Conservation (phyloP, 1,284 basidiomycete species). For the Cryptococcus sp. region DNA sequence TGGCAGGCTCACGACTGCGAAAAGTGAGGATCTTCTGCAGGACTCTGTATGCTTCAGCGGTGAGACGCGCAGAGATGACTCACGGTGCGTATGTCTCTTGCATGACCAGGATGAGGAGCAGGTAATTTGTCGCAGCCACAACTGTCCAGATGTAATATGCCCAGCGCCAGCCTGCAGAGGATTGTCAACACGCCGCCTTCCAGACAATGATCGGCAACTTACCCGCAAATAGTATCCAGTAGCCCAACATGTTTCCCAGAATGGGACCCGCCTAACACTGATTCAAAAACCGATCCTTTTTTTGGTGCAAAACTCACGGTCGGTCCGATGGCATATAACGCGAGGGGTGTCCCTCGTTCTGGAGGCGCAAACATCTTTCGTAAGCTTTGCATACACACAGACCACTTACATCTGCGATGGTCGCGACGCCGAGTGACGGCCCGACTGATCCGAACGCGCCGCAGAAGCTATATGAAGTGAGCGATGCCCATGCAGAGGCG, state of each 20-base stretch:
- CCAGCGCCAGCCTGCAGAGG: conserved; percentile 48
- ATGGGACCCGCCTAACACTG: conserved; percentile 40
- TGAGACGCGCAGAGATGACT: conserved; percentile 13
- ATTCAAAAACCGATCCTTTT: not conserved
- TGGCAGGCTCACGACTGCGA: conserved; percentile 7
- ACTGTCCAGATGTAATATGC: conserved; percentile 48
- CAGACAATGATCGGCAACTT: no score
- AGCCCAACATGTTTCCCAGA: conserved; percentile 48
- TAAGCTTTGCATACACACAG: not conserved
- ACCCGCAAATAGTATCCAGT: conserved; percentile 38
- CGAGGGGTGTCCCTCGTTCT: conserved; percentile 46
- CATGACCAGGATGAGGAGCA: conserved; percentile 36
- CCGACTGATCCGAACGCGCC: conserved; percentile 48
- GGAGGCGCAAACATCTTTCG: conserved; percentile 41
- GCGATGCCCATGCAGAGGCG: not conserved
- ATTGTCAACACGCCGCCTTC: no score
- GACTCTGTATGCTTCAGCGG: conserved; percentile 22
- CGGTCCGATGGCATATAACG: conserved; percentile 50
- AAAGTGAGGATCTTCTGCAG: conserved; percentile 43
- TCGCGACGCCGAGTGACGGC: conserved; percentile 50
- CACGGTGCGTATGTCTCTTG: conserved; percentile 52
- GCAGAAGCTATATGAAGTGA: conserved; percentile 29
- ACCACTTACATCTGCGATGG: conserved; percentile 47
- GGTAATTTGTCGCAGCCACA: conserved; percentile 39
- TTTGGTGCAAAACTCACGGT: conserved; percentile 28